Conservation (phyloP, 305 asterid genomes). For the Ajuga reptans region DNA sequence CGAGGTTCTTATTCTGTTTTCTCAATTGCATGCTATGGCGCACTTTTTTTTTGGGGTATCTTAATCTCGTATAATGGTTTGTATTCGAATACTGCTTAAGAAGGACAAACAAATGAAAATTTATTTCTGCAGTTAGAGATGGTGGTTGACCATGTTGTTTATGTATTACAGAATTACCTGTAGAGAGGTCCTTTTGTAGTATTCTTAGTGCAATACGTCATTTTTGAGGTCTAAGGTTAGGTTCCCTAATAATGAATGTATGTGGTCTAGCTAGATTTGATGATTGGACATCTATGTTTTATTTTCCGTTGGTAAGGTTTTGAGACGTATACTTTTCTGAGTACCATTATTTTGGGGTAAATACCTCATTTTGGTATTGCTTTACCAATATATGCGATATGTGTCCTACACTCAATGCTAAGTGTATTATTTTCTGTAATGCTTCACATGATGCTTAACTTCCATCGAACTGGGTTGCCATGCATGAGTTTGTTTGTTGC, state of each 20-base stretch:
- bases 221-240: not conserved
- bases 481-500: not conserved
- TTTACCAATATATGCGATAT: not conserved
- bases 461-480: not conserved
- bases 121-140: not conserved
- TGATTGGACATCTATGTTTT: not conserved
- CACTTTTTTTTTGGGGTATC: not conserved
- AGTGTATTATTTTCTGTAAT: conserved; percentile 1
- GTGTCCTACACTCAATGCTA: not conserved
- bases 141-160: not conserved
- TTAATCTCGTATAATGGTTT: not conserved
- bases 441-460: not conserved
- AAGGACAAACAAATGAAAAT: not conserved
- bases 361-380: not conserved
- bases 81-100: not conserved
- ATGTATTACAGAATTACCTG: not conserved
- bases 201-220: not conserved
- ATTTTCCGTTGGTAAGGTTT: not conserved
- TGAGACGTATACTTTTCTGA: not conserved
- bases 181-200: not conserved
- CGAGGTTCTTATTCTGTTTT: not conserved
- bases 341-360: not conserved
- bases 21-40: not conserved
- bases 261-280: not conserved
- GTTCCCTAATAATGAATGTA: not conserved